Evolutionary conservation across 371 early-diverging fungal species (phyloP).

Genomic region (Batrachochytrium dendrobatidis): DNA sequence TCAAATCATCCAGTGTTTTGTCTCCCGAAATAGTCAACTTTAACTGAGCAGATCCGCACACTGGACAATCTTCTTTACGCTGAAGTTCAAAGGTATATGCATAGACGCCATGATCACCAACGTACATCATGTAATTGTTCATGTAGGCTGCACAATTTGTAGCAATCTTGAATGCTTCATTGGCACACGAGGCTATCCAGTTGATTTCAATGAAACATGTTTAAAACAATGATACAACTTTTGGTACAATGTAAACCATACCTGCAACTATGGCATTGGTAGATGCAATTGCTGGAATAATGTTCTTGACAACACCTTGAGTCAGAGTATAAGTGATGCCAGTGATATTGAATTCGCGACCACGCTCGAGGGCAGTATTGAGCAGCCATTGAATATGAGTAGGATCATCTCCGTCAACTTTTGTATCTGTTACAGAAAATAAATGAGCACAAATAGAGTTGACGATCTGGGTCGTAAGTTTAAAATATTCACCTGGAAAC

Average conservation of each 20-base stretch:
- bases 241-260: slow-evolving; percentile 26
- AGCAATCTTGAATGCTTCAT: slow-evolving; percentile 88
- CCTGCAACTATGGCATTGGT: slow-evolving; percentile 99
- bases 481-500: slow-evolving; percentile 47
- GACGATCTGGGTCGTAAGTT: background rate
- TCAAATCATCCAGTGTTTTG: slow-evolving; percentile 46
- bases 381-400: slow-evolving; percentile 87
- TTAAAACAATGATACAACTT: background rate
- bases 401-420: slow-evolving; percentile 86
- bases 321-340: slow-evolving; percentile 90
- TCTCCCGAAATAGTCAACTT: slow-evolving; percentile 10
- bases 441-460: background rate
- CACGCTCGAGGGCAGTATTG: slow-evolving; percentile 65
- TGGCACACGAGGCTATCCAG: slow-evolving; percentile 74
- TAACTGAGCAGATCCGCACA: slow-evolving; percentile 60
- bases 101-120: slow-evolving; percentile 83
- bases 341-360: slow-evolving; percentile 68
- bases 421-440: slow-evolving; percentile 39
- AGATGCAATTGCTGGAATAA: slow-evolving; percentile 99
- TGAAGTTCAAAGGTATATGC: slow-evolving; percentile 83
- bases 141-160: slow-evolving; percentile 66
- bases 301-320: slow-evolving; percentile 92
- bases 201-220: background rate
- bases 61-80: slow-evolving; percentile 81
- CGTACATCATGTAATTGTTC: slow-evolving; percentile 94